Conservation (phyloP, 1,139 yeast genomes). For the Wickerhamomyces sp. region DNA sequence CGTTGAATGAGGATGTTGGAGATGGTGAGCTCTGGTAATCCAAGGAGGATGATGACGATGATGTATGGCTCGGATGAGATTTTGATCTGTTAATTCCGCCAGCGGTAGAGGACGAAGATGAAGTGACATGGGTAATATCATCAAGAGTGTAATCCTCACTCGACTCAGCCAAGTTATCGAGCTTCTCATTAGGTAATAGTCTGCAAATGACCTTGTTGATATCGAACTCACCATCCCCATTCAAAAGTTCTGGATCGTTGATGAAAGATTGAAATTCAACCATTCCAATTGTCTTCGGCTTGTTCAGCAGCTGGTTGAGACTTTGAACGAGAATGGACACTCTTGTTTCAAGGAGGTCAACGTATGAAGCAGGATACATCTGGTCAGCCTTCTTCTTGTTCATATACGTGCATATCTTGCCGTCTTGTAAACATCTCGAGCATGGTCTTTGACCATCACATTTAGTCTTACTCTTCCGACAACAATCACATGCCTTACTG, state of each 20-base stretch:
- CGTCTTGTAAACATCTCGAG: constrained; percentile 60
- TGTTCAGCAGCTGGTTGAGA: constrained; percentile 36
- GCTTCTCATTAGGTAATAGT: constrained; percentile 17
- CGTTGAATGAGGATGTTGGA: not conserved
- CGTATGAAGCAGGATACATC: constrained; percentile 63
- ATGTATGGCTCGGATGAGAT: constrained; percentile 2
- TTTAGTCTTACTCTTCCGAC: constrained; percentile 69
- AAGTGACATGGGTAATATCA: constrained; percentile 20
- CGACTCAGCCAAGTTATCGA: constrained; percentile 22
- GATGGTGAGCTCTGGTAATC: not conserved
- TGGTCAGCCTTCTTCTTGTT: constrained; percentile 62
- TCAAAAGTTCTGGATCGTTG: constrained; percentile 13
- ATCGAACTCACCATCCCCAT: constrained; percentile 20
- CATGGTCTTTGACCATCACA: constrained; percentile 81
- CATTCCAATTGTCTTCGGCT: constrained; percentile 28
- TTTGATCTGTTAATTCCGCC: constrained; percentile 1
- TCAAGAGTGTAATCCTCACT: constrained; percentile 16
- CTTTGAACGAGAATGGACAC: constrained; percentile 57
- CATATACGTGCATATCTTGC: constrained; percentile 71
- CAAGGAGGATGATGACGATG: constrained; percentile 4
- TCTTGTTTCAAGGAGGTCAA: constrained; percentile 66
- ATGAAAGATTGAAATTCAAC: constrained; percentile 16
- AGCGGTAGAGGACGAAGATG: constrained; percentile 4
- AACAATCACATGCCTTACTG: constrained; percentile 78
- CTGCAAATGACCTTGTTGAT: constrained; percentile 22